Percentiles rank a stretch among this genome's conserved stretches.
phyloP scores from a whole-genome alignment of 306 rosid genomes.

The Neltuma alba region DNA sequence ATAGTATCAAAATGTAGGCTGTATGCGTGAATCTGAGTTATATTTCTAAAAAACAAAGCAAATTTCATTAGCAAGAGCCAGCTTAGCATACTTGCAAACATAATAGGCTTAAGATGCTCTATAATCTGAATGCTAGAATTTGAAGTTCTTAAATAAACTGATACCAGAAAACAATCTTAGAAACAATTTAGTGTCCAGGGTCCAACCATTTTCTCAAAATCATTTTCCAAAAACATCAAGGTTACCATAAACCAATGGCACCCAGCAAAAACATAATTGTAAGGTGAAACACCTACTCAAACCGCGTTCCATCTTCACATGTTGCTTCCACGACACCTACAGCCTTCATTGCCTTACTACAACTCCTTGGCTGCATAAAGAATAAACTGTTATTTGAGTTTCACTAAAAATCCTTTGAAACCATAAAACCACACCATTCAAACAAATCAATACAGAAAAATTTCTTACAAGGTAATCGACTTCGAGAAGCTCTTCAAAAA shows the following conservation, averaged over 20 bases:
- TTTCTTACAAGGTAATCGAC: constrained; percentile 94
- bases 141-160: constrained; percentile 3
- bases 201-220: constrained; percentile 1
- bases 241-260: background rate
- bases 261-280: constrained; percentile 29
- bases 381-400: constrained; percentile 44
- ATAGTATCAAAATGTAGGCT: background rate
- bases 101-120: background rate
- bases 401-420: constrained; percentile 28
- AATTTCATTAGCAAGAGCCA: background rate
- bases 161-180: background rate
- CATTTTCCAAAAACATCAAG: background rate
- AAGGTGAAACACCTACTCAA: constrained; percentile 91
- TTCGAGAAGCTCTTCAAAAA: constrained; percentile 93
- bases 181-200: constrained; percentile 10
- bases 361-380: constrained; percentile 92
- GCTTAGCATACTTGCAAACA: background rate
- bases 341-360: constrained; percentile 99
- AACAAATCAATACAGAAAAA: constrained; percentile 32
- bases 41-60: background rate
- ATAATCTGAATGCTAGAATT: background rate
- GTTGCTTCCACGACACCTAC: constrained; percentile 98
- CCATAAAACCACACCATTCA: constrained; percentile 27
- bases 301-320: constrained; percentile 97
- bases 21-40: constrained; percentile 1